Percentiles rank a stretch among this genome's conserved stretches.
Evolutionary conservation across 306 rosid species (phyloP).

Genomic region (Fragaria nilgerrensis): DNA sequence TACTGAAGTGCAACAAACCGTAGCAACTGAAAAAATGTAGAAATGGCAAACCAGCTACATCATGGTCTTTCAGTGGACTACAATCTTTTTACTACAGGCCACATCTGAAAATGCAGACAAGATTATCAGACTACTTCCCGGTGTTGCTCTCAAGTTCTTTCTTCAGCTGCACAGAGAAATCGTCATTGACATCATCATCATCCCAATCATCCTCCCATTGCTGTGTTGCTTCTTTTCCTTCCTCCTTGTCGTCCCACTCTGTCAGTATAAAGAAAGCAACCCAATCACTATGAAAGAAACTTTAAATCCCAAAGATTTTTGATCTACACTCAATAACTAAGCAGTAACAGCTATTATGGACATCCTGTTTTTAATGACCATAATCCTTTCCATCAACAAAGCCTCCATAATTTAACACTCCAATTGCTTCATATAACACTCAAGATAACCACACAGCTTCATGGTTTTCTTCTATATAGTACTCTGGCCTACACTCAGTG

Average conservation of each 20-base stretch:
- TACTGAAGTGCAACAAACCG: not conserved
- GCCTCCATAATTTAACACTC: not conserved
- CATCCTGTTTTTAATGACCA: not conserved
- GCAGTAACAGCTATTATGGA: not conserved
- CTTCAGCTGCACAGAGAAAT: conserved; percentile 75
- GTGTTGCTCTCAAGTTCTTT: conserved; percentile 64
- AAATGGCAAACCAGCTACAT: not conserved
- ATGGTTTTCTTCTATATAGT: too few relatives aligned
- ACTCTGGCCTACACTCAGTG: not conserved
- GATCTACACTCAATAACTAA: not conserved
- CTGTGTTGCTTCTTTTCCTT: conserved; percentile 61
- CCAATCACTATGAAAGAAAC: not conserved
- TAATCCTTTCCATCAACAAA: not conserved
- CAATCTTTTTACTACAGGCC: not conserved
- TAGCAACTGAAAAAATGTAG: not conserved
- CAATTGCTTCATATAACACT: not conserved
- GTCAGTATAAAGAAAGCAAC: not conserved
- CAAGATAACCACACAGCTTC: not conserved
- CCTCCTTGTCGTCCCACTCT: conserved; percentile 77
- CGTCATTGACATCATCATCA: conserved; percentile 82
- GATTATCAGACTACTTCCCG: conserved; percentile 28
- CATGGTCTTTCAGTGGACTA: not conserved
- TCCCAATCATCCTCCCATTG: conserved; percentile 97
- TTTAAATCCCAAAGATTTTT: not conserved
- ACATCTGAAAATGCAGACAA: not conserved